Percentiles rank a stretch among this genome's conserved stretches.
Conservation (phyloP, 257 asterid species). For the Eustoma russellianum region DNA sequence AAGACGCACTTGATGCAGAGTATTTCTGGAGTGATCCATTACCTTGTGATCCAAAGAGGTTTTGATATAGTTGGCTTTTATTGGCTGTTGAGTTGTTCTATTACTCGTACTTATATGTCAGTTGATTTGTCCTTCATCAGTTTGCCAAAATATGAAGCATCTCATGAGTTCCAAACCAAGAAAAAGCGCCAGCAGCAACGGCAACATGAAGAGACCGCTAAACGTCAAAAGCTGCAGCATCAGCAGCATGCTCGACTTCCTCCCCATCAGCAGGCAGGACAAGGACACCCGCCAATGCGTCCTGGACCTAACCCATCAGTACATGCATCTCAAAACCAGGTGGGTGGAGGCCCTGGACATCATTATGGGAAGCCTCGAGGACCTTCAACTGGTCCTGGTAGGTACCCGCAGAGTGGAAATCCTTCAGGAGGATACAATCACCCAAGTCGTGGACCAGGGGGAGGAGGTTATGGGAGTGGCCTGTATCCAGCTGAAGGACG, state of each 20-base stretch:
- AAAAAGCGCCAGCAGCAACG: conserved; percentile 82
- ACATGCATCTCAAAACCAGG: conserved; percentile 52
- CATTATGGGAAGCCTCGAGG: conserved; percentile 69
- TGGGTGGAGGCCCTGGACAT: conserved; percentile 52
- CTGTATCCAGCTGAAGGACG: conserved; percentile 80
- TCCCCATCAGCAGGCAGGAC: conserved; percentile 46
- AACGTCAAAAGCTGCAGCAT: conserved; percentile 67
- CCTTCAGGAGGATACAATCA: conserved; percentile 70
- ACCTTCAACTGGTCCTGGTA: conserved; percentile 71
- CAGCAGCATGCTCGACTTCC: conserved; percentile 59
- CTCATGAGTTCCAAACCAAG: conserved; percentile 92
- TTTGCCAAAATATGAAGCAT: conserved; percentile 73
- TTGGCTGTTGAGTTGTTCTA: not conserved
- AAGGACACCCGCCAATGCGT: conserved; percentile 55
- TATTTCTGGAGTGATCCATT: conserved; percentile 86
- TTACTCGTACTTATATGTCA: not conserved
- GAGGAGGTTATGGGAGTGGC: conserved; percentile 59
- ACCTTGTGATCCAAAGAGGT: conserved; percentile 90
- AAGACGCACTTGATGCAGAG: conserved; percentile 82
- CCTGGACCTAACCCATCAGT: conserved; percentile 47
- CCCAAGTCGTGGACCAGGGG: conserved; percentile 70
- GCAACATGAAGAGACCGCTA: conserved; percentile 64
- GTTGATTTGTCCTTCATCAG: conserved; percentile 23
- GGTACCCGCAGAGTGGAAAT: conserved; percentile 63
- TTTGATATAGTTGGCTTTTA: conserved; percentile 1